A percentile compares a stretch with the other conserved stretches of the same genome.
Evolutionary conservation across 805 yeast species (phyloP).

Genomic region (Saccharomycopsis capsularis): DNA sequence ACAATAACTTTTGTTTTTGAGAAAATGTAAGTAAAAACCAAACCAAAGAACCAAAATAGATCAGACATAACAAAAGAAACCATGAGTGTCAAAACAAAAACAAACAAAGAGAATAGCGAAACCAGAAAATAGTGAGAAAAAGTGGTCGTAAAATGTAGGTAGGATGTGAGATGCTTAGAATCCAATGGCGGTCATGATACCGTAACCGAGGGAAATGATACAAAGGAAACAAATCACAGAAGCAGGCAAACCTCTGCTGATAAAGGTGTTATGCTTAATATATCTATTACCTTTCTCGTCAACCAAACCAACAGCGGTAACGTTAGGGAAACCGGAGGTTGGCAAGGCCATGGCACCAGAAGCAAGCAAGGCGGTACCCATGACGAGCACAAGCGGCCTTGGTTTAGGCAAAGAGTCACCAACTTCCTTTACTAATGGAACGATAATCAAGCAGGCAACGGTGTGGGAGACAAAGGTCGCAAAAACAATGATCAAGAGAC

Average conservation of each 20-base stretch:
- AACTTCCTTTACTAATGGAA: conserved; percentile 84
- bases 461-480: conserved; percentile 98
- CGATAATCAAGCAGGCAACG: conserved; percentile 88
- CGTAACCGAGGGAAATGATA: conserved; percentile 73
- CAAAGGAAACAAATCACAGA: conserved; percentile 67
- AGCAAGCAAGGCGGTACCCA: conserved; percentile 60
- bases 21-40: no score
- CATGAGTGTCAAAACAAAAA: no score
- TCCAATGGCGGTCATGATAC: conserved; percentile 42
- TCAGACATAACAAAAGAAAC: no score
- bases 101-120: no score
- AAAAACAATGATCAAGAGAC: conserved; percentile 68
- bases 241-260: conserved; percentile 84
- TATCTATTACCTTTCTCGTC: conserved; percentile 91
- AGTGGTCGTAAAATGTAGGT: background rate
- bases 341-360: conserved; percentile 98
- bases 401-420: conserved; percentile 65
- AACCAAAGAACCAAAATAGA: no score
- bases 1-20: no score
- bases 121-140: no score
- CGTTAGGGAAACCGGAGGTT: conserved; percentile 96
- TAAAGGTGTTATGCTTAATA: conserved; percentile 79
- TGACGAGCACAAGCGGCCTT: conserved; percentile 78
- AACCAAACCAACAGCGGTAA: conserved; percentile 90
- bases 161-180: conserved; percentile 2